A percentile compares a stretch with the other conserved stretches of the same genome.
These are phyloP conservation scores for Fusarium sp. DNA, from an alignment of 2,329 filamentous ascomycete genomes.

Conservation along the genomic window DNA sequence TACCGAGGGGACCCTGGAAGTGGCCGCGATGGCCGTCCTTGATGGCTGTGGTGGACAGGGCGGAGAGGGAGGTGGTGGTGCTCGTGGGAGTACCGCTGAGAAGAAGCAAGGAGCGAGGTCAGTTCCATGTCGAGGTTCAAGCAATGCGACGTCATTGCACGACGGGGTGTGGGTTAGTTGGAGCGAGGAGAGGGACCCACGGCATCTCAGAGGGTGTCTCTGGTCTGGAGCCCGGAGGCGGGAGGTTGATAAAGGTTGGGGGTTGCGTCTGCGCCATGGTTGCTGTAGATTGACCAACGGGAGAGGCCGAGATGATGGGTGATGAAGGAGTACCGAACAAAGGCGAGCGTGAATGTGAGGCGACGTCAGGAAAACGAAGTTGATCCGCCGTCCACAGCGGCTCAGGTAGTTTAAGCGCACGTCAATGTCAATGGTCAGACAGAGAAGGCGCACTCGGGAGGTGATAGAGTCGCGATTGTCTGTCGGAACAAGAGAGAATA, in stretches of 20 bases:
- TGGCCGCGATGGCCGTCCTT: slow-evolving; percentile 95
- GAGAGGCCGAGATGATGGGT: background rate
- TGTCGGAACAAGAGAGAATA: background rate
- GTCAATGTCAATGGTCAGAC: background rate
- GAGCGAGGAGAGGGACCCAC: slow-evolving; percentile 63
- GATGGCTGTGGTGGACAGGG: slow-evolving; percentile 92
- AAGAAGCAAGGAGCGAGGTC: slow-evolving; percentile 13
- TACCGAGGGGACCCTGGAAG: slow-evolving; percentile 64
- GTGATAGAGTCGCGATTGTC: background rate
- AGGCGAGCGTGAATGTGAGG: slow-evolving; percentile 4
- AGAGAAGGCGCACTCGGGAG: background rate
- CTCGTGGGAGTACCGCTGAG: slow-evolving; percentile 90
- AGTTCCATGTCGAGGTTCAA: slow-evolving; percentile 6
- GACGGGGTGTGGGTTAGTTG: background rate
- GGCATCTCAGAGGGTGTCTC: slow-evolving; percentile 91
- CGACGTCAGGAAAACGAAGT: slow-evolving; percentile 9
- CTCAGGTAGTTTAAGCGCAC: slow-evolving; percentile 19
- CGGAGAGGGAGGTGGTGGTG: slow-evolving; percentile 89
- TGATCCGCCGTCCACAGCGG: slow-evolving; percentile 15
- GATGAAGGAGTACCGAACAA: background rate
- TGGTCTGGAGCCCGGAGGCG: slow-evolving; percentile 82
- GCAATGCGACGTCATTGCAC: background rate
- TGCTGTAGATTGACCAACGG: slow-evolving; percentile 2
- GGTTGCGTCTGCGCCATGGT: slow-evolving; percentile 55
- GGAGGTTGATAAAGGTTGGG: slow-evolving; percentile 84